phyloP scores from a whole-genome alignment of 129 eudicot species.

The Oenanthe sinensis region DNA sequence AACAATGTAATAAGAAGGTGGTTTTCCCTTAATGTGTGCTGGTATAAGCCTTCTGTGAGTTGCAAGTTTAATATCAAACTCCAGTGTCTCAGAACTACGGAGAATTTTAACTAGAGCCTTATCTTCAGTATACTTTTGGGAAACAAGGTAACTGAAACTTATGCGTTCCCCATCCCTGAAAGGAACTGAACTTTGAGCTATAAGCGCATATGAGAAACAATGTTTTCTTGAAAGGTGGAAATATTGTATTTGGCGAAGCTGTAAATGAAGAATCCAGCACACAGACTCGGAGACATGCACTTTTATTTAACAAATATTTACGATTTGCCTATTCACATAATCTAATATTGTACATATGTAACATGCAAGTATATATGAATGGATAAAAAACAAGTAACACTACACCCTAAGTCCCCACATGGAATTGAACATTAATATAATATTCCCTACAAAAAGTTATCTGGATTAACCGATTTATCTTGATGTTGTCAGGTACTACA shows the following conservation, averaged over 20 bases:
- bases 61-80: constrained; percentile 46
- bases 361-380: background rate
- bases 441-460: background rate
- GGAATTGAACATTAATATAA: background rate
- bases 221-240: background rate
- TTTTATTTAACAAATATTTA: background rate
- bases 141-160: constrained; percentile 59
- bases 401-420: background rate
- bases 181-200: constrained; percentile 33
- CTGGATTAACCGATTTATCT: background rate
- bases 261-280: background rate
- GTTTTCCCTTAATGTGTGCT: constrained; percentile 44
- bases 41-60: constrained; percentile 50
- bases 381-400: background rate
- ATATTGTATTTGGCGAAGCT: background rate
- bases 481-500: background rate
- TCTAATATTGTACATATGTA: background rate
- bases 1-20: constrained; percentile 52
- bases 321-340: background rate
- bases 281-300: background rate
- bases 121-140: constrained; percentile 50
- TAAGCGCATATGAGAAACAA: background rate
- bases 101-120: constrained; percentile 50
- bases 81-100: constrained; percentile 33
- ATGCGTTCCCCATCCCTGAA: constrained; percentile 66